Base-by-base conservation (phyloP, 768 basidiomycete genomes). In the Trametes cubensis region DNA sequence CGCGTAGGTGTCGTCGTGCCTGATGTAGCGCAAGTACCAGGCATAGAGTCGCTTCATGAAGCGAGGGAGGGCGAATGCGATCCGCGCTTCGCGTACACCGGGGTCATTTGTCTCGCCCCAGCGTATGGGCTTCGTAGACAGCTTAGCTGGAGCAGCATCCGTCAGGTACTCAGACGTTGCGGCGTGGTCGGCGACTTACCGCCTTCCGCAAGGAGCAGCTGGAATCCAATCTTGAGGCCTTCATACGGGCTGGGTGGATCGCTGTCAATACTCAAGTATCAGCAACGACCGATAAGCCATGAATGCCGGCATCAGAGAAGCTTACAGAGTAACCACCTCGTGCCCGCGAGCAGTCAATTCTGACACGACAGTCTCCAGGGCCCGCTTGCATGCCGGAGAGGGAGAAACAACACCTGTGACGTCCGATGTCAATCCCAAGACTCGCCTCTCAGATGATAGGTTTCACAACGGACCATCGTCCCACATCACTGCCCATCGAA, bases 401-500 rank as follows among this genome's bases (percentile, higher is more conserved):
- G 78, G 76, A 20, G 75, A 63, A 0, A 77, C 56, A 26, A 80
- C 58, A 17, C 71, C 71, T 72, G 42, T 21, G 5, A 28, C 42
- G 3, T 10, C 8, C 23, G 13, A 6, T 41, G 25, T 53, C 28
- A 28, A 17, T 14, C 18, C 15, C 45, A 15, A 25, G 26, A 5
- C 8, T 20, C 17, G 2, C 28, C 28, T 5, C 4, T 15, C 4
- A 52, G 3, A n/a, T n/a, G 14, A 15, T 21, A 2, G 15, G 26
- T 41, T 4, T 2, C 25, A 14, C 2, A 26, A 50, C 70, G 26
- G 14, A 46, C 80, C 80, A 61, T 80, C 79, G 42, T 79, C 74
- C 80, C 78, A 79, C 53, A 80, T 62, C 13, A 81, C 69, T 20
- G 77, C 80, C 71, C 75, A 81, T 23, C 74, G 74, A 28, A 79